Percentiles rank a stretch among this genome's conserved stretches.
phyloP scores from a whole-genome alignment of 306 rosid genomes.

The Cyamopsis tetragonoloba region DNA sequence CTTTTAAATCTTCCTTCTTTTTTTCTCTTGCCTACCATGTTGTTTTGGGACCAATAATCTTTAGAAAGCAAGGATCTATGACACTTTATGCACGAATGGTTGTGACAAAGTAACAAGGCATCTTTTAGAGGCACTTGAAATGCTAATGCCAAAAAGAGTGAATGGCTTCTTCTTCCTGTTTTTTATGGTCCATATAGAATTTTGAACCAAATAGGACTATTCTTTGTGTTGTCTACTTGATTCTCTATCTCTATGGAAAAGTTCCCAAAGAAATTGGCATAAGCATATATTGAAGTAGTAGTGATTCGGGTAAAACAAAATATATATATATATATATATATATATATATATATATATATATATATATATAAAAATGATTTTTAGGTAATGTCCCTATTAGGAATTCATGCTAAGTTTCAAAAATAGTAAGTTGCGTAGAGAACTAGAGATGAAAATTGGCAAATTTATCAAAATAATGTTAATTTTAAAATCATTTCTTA shows the following conservation, averaged over 20 bases:
- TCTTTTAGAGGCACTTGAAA: conserved; percentile 23
- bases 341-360: too few species aligned
- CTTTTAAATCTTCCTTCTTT: neutral
- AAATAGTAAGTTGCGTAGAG: too few species aligned
- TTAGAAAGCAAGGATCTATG: neutral
- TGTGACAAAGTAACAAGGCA: conserved; percentile 34
- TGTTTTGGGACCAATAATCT: neutral
- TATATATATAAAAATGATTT: too few species aligned
- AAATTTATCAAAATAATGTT: too few species aligned
- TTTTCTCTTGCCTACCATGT: neutral
- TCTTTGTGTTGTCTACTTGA: neutral
- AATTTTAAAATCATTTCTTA: too few species aligned
- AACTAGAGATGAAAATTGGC: too few species aligned
- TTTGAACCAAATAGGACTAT: neutral
- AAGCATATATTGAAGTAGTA: conserved; percentile 40
- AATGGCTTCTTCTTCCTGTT: conserved; percentile 4
- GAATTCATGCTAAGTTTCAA: too few species aligned
- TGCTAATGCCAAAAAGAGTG: conserved; percentile 12
- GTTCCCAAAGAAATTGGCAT: conserved; percentile 20
- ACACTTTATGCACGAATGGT: conserved; percentile 25
- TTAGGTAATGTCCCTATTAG: too few species aligned
- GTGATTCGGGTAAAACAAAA: too few species aligned
- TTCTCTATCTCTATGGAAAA: conserved; percentile 29
- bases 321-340: too few species aligned
- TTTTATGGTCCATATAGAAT: conserved; percentile 38